Evolutionary conservation across 495 filamentous ascomycete genomes (phyloP).

Genomic region (Hyaloscypha finlandica): DNA sequence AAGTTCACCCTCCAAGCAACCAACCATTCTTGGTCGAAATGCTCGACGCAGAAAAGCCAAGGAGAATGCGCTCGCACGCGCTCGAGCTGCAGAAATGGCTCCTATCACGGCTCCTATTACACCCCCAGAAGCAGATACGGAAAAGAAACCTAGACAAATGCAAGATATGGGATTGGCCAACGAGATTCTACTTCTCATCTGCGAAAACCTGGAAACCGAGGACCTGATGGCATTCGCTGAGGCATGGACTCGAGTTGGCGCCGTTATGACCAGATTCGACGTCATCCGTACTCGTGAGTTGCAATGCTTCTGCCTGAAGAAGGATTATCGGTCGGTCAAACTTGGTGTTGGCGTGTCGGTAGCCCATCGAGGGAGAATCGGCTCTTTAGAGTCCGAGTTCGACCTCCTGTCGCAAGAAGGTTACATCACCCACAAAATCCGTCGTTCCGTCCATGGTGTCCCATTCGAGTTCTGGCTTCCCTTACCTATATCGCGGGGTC

Average conservation of each 20-base stretch:
- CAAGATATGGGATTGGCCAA: slow-evolving; percentile 36
- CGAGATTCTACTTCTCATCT: slow-evolving; percentile 44
- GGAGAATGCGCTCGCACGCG: neutral
- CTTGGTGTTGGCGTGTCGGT: slow-evolving; percentile 50
- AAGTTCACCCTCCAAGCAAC: neutral
- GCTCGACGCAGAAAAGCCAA: slow-evolving; percentile 11
- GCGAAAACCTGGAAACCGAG: slow-evolving; percentile 40
- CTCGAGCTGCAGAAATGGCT: neutral
- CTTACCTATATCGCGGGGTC: slow-evolving; percentile 46
- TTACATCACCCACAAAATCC: slow-evolving; percentile 35
- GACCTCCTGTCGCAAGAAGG: slow-evolving; percentile 48
- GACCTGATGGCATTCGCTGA: slow-evolving; percentile 41
- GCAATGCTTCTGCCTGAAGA: slow-evolving; percentile 53
- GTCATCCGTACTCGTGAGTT: slow-evolving; percentile 48
- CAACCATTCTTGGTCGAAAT: slow-evolving; percentile 3
- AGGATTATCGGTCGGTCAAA: slow-evolving; percentile 38
- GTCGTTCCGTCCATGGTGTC: slow-evolving; percentile 42
- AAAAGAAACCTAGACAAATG: slow-evolving; percentile 12
- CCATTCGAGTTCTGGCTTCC: slow-evolving; percentile 49
- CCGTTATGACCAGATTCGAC: slow-evolving; percentile 41
- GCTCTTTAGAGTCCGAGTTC: slow-evolving; percentile 45
- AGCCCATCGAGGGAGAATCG: neutral
- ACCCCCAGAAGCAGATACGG: slow-evolving; percentile 1
- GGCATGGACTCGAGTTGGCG: slow-evolving; percentile 41
- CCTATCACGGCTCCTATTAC: neutral